Percentiles rank a stretch among this genome's conserved stretches.
Evolutionary conservation across 768 basidiomycete species (phyloP).

Genomic region (Sarcomyxa edulis): DNA sequence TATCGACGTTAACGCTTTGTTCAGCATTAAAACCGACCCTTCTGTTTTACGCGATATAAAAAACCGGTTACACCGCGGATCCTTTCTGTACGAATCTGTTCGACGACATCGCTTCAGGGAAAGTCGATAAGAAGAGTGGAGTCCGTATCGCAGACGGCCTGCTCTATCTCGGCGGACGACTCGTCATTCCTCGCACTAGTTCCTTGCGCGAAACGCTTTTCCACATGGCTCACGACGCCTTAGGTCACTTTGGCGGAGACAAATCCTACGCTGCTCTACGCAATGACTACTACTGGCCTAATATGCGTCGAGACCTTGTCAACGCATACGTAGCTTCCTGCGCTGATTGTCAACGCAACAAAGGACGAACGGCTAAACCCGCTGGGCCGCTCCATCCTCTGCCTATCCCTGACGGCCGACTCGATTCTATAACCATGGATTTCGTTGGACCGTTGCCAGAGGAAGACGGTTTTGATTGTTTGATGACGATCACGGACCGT

Average conservation of each 20-base stretch:
- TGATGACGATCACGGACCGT: constrained; percentile 20
- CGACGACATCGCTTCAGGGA: constrained; percentile 2
- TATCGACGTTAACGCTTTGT: constrained; percentile 13
- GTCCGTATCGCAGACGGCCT: constrained; percentile 18
- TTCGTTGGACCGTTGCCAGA: constrained; percentile 24
- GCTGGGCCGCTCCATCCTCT: constrained; percentile 22
- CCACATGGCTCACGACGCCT: too few species aligned
- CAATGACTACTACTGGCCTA: constrained; percentile 5
- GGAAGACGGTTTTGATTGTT: constrained; percentile 19
- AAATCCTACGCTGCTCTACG: constrained; percentile 6
- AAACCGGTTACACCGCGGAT: neutral
- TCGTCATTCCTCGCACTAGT: constrained; percentile 11
- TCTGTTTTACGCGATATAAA: neutral
- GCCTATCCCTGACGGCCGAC: too few species aligned
- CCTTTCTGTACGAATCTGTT: neutral
- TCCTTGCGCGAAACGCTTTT: constrained; percentile 13
- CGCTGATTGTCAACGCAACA: constrained; percentile 18
- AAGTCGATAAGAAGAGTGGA: constrained; percentile 19
- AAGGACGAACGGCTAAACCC: constrained; percentile 15
- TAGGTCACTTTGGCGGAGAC: too few species aligned
- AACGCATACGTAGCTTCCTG: too few species aligned
- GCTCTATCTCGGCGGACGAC: constrained; percentile 7
- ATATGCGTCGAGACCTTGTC: too few species aligned
- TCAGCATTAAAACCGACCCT: constrained; percentile 7
- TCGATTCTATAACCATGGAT: constrained; percentile 20